Evolutionary conservation across 208 protist species (phyloP).

Genomic region (Balamuthia mandrillaris): DNA sequence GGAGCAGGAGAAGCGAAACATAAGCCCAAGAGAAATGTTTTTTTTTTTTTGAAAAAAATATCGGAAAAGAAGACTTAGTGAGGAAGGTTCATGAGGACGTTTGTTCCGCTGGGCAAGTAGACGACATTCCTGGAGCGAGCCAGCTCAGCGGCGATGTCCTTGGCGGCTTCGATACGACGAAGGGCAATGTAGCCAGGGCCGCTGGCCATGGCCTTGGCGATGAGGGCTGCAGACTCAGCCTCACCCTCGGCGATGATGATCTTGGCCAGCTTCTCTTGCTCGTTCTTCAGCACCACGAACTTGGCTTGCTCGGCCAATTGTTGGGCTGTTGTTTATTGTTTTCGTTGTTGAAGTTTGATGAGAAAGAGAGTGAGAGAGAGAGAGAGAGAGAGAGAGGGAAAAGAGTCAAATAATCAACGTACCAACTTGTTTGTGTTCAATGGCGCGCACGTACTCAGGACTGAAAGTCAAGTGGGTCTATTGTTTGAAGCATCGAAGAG

Average conservation of each 20-base stretch:
- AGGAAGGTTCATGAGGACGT: constrained; percentile 39
- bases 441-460: constrained; percentile 88
- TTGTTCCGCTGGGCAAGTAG: constrained; percentile 26
- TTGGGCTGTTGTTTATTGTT: too few relatives aligned
- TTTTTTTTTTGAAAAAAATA: too few relatives aligned
- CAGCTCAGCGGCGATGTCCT: constrained; percentile 81
- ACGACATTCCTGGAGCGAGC: constrained; percentile 63
- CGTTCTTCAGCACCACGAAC: constrained; percentile 86
- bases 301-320: constrained; percentile 90
- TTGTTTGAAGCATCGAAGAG: too few relatives aligned
- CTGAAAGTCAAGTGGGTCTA: constrained; percentile 88
- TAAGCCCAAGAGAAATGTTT: too few relatives aligned
- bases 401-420: too few relatives aligned
- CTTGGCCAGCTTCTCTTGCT: constrained; percentile 86
- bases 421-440: constrained; percentile 91
- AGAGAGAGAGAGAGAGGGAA: too few relatives aligned
- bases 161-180: constrained; percentile 83
- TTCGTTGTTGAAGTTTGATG: too few relatives aligned
- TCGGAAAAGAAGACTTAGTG: too few relatives aligned
- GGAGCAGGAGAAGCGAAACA: too few relatives aligned
- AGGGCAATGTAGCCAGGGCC: constrained; percentile 87
- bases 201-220: constrained; percentile 84
- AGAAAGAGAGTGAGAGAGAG: too few relatives aligned
- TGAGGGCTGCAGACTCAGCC: constrained; percentile 81
- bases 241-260: constrained; percentile 88